Base-by-base conservation (phyloP, 352 stramenopile genomes). In the Phytophthora chlamydospora region DNA sequence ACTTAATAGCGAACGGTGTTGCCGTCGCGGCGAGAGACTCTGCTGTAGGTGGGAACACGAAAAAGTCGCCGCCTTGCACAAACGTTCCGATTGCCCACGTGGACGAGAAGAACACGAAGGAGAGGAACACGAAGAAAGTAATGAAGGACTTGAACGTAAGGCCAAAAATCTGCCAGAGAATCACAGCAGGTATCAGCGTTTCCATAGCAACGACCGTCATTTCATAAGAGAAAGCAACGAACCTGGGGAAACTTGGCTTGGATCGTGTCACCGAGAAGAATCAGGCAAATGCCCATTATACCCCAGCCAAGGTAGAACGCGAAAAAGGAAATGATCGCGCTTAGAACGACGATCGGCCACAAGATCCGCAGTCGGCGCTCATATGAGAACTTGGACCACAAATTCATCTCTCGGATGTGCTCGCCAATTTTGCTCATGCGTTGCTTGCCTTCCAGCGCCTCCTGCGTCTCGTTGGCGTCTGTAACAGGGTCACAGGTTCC, bases 81-180 rank as follows among this genome's bases (percentile, higher is more conserved):
- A 96, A 96, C 17, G 85, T 96, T 38, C 87, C 87, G 27, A 96
- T 73, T n/a, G 79, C 83, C 80, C 85, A 96, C 42, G 85, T 89
- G 13, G 85, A 93, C 46, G 87, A 90, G 64, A 96, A 96, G 64
- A 96, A 96, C 7, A 94, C 71, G 45, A 94, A 93, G 34, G 85
- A 94, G 7, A 96, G 41, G 38, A 93, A 66, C 6, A 96, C 83
- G 52, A 96, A 94, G 27, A 76, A 74, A 17, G 82, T 91, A 71
- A 96, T 92, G 49, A 96, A 96, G 13, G 80, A 85, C 59, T 88
- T 88, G 74, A 96, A 96, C 2, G 87, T 87, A 19, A 78, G 66
- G n/a, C 87, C 87, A 34, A 96, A 96, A 48, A 93, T 89, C 75
- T 92, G 49, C 33, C 4, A 39, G 13, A 14, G 47, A 36, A 43